Percentiles rank a stretch among this genome's conserved stretches.
Conservation (phyloP, 768 basidiomycete genomes). For the Dentipellis sp. region DNA sequence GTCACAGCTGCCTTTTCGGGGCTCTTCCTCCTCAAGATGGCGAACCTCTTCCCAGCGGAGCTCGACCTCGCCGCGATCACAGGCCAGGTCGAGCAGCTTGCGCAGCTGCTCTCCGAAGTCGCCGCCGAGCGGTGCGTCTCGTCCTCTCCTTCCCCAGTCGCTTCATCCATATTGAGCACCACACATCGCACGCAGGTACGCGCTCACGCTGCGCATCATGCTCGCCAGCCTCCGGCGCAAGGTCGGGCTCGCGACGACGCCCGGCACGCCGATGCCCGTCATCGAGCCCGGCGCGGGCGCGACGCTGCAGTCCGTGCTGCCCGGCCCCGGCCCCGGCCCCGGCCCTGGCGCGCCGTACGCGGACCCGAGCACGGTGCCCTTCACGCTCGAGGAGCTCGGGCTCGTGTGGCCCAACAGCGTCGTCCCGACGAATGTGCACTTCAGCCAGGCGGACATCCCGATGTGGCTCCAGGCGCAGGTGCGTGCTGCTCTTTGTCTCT, state of each 20-base stretch:
- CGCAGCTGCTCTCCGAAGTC: conserved; percentile 84
- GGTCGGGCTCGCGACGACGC: conserved; percentile 43
- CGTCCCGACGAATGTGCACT: conserved; percentile 34
- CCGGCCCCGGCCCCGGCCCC: conserved; percentile 22
- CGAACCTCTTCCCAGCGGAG: conserved; percentile 82
- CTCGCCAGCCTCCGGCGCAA: conserved; percentile 86
- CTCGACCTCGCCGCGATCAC: conserved; percentile 71
- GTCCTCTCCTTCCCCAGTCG: no score
- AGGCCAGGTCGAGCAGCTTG: conserved; percentile 82
- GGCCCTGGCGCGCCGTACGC: conserved; percentile 39
- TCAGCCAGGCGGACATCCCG: conserved; percentile 80
- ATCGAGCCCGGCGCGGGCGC: neutral
- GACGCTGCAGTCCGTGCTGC: neutral
- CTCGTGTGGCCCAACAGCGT: conserved; percentile 58
- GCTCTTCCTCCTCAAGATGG: conserved; percentile 89
- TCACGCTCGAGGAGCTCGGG: conserved; percentile 82
- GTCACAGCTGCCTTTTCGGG: conserved; percentile 90
- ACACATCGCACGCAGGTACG: conserved; percentile 44
- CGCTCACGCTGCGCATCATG: conserved; percentile 88
- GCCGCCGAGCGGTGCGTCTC: conserved; percentile 70
- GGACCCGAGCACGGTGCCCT: conserved; percentile 45
- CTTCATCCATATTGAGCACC: neutral
- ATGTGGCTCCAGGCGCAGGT: conserved; percentile 90
- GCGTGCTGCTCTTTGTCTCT: conserved; percentile 18
- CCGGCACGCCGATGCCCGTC: conserved; percentile 2